phyloP scores from a whole-genome alignment of 805 yeast genomes.

The Zygoascus ofunaensis region DNA sequence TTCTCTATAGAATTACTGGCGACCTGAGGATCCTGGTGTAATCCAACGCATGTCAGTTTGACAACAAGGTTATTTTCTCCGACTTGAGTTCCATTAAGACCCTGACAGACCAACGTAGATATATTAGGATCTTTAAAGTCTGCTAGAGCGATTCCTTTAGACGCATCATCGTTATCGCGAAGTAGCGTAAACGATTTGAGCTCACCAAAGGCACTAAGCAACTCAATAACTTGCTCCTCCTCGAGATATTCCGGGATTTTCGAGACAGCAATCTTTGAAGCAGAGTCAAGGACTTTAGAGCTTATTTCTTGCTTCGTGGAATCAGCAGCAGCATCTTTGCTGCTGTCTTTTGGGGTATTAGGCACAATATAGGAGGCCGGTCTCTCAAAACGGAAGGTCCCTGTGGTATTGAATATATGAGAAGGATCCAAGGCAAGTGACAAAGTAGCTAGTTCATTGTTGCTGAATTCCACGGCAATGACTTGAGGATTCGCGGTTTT shows the following conservation, averaged over 20 bases:
- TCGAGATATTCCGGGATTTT: constrained; percentile 37
- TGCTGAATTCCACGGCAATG: constrained; percentile 44
- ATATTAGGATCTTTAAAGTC: constrained; percentile 30
- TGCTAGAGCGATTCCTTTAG: constrained; percentile 51
- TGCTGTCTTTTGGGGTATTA: constrained; percentile 10
- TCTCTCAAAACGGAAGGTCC: constrained; percentile 22
- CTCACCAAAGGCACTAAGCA: constrained; percentile 34
- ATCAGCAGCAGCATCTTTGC: constrained; percentile 5
- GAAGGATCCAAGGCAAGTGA: constrained; percentile 34
- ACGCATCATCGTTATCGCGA: constrained; percentile 36
- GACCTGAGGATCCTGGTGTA: constrained; percentile 16
- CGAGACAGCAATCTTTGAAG: constrained; percentile 38
- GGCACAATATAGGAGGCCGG: constrained; percentile 41
- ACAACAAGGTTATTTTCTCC: constrained; percentile 32
- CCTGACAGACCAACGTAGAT: constrained; percentile 25
- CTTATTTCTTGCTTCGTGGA: constrained; percentile 12
- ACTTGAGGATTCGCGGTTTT: constrained; percentile 6
- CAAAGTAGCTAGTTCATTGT: constrained; percentile 46
- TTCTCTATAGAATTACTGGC: constrained; percentile 25
- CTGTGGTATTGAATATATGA: not conserved
- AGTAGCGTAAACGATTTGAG: constrained; percentile 37
- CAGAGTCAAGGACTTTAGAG: constrained; percentile 14
- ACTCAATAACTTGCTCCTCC: constrained; percentile 37
- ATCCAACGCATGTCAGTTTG: constrained; percentile 31
- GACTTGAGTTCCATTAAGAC: constrained; percentile 31